phyloP scores from a whole-genome alignment of 768 basidiomycete genomes.

The Russula foetens region DNA sequence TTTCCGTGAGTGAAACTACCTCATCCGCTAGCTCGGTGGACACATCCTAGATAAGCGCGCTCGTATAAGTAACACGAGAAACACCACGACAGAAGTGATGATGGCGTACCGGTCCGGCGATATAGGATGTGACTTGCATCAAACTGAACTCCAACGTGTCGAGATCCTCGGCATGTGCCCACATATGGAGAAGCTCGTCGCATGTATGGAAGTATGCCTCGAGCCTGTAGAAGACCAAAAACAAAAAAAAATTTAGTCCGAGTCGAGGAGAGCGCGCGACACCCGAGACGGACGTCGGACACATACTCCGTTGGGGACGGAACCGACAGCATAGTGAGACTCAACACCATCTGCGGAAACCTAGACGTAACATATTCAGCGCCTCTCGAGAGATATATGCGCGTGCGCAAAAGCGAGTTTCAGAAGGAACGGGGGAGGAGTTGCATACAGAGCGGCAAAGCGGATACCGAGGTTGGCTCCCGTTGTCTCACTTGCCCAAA shows the following conservation, averaged over 20 bases:
- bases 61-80: not conserved
- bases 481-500: slow-evolving; percentile 25
- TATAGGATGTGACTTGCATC: slow-evolving; percentile 22
- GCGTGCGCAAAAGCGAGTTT: not conserved
- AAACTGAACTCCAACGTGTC: slow-evolving; percentile 23
- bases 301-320: slow-evolving; percentile 18
- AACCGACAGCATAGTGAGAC: slow-evolving; percentile 13
- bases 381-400: not conserved
- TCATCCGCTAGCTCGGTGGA: slow-evolving; percentile 10
- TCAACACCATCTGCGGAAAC: slow-evolving; percentile 19
- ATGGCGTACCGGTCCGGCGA: slow-evolving; percentile 18
- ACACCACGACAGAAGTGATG: not conserved
- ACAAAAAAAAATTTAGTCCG: not conserved
- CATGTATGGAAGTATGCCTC: slow-evolving; percentile 22
- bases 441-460: slow-evolving; percentile 20
- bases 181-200: slow-evolving; percentile 23
- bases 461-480: slow-evolving; percentile 22
- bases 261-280: not conserved
- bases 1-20: not conserved
- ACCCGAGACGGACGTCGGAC: not conserved
- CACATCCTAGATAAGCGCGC: not conserved
- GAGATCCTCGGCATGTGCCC: slow-evolving; percentile 24
- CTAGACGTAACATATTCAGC: not conserved
- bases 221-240: not conserved
- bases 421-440: no score